Evolutionary conservation across 176 grass and related monocot species (phyloP), one percentile per base, ranked within the genome.

Genomic region (Zea mays): DNA sequence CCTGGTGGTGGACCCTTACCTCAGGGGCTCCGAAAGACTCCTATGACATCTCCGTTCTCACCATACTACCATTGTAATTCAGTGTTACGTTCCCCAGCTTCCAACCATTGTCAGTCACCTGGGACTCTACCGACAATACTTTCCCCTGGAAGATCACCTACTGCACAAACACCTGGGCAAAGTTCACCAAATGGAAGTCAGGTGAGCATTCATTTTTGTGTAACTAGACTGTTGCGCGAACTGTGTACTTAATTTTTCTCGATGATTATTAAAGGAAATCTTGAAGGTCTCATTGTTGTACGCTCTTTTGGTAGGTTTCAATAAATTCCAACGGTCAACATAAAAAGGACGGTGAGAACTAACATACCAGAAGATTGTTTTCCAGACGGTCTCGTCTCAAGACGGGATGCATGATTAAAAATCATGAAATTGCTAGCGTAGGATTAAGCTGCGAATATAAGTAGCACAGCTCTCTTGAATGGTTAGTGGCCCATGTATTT

Each of bases 1-100:
- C 83, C 96, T 56, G 79, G 17, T 16, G 73, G 55, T 37, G 86
- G 67, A 61, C 50, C 86, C 4, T 37, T 78, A 19, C 88, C 89
- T 59, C 88, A 93, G 65, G 77, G 86, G 19, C 27, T 74, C 35
- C 75, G 88, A 57, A 88, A 61, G 68, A 92, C 91, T 51, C 85
- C 91, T 43, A 74, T 82, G 73, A 70, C 92, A 15, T 95, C 96
- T 87, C 90, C 92, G 10, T 46, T 90, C 0, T 98, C 89, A 38
- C 85, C 83, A 37, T 87, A 81, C 83, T 72, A 83, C 75, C 75
- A 76, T 74, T 72, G 71, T 82, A 78, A 75, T 68, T 85, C 84
- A 72, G 51, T 81, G 34, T 73, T 78, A 35, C 80, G 62, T 59
- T 92, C 90, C 59, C 92, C 90, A 49, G 69, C 74, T 78, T 76